These are phyloP conservation scores for Neoscytalidium dimidiatum DNA, from an alignment of 2,329 filamentous ascomycete genomes.

Conservation along the genomic window DNA sequence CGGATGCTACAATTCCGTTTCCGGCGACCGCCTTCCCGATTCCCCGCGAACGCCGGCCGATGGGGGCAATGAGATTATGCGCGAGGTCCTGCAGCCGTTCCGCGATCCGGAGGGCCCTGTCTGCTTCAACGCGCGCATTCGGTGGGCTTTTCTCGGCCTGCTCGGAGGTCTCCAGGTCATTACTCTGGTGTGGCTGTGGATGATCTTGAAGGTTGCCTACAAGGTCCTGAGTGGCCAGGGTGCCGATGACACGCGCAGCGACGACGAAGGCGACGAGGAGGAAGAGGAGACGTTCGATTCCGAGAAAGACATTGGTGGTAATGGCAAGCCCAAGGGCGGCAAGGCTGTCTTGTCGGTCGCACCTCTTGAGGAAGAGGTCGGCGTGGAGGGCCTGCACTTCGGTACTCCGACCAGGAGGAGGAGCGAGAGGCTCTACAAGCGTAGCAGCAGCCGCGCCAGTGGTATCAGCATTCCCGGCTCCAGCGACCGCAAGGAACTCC, in stretches of 20 bases:
- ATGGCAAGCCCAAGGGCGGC: slow-evolving; percentile 31
- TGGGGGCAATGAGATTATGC: slow-evolving; percentile 45
- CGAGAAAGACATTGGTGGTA: slow-evolving; percentile 24
- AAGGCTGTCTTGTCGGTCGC: slow-evolving; percentile 25
- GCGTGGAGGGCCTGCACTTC: slow-evolving; percentile 70
- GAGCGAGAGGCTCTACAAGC: slow-evolving; percentile 44
- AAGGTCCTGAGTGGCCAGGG: slow-evolving; percentile 74
- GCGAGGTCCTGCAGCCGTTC: slow-evolving; percentile 74
- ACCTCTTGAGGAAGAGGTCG: slow-evolving; percentile 72
- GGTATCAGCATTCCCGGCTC: slow-evolving; percentile 67
- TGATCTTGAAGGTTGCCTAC: slow-evolving; percentile 82
- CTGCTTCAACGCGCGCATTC: slow-evolving; percentile 76
- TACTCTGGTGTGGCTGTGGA: slow-evolving; percentile 82
- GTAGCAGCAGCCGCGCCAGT: slow-evolving; percentile 48
- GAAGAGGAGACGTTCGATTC: slow-evolving; percentile 48
- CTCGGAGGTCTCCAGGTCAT: slow-evolving; percentile 78
- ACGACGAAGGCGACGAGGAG: slow-evolving; percentile 75
- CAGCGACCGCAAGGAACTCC: slow-evolving; percentile 76
- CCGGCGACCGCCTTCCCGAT: background rate
- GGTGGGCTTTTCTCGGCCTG: slow-evolving; percentile 73
- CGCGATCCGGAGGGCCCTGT: slow-evolving; percentile 69
- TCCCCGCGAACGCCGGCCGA: slow-evolving; percentile 7
- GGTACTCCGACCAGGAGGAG: slow-evolving; percentile 42
- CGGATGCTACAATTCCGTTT: slow-evolving; percentile 67
- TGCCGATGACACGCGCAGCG: slow-evolving; percentile 85